Base-by-base conservation (phyloP, 352 stramenopile species). In the Globisporangium polare region DNA sequence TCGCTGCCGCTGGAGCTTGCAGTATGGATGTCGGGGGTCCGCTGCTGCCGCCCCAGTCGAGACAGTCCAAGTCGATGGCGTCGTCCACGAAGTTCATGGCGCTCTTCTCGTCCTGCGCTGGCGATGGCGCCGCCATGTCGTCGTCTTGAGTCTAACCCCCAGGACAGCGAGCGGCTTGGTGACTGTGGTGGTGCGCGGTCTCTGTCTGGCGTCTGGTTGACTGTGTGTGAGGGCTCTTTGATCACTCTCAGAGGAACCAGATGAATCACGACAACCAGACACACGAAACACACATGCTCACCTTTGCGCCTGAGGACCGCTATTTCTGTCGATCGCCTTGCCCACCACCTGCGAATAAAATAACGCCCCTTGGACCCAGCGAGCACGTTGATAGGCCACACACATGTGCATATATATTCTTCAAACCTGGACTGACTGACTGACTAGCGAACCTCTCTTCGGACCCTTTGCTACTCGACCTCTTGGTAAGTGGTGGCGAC, bases 31-130 rank as follows among this genome's bases (percentile, higher is more conserved):
- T 50, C 5, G 39, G n/a, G 12, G 58, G 35, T 12, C 39, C 50
- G 5, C 29, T 41, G 20, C 52, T 33, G 20, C 29, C 20, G 9
- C 53, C 10, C 53, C 26, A 49, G 37, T 63, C 57, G 17, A 55
- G 18, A 5, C 26, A 49, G 39, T 57, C 57, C 35, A 63, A 15
- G 1, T 63, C 24, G 35, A 24, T 41, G 27, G 29, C 58, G n/a
- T 50, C 15, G 24, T 59, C 58, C 13, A 59, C 18, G 39, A 59
- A 53, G 50, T 33, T 22, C 45, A 49, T 33, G 31, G 46, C 27
- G 24, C 26, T 61, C 60, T 61, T 61, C 35, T 60, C 60, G 22
- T 61, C 52, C 17, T 65, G 41, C 13, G 37, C 52, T 27, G 50
- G 5, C 33, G 20, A 66, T 9, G 20, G 8, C 33, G 60, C 1